Evolutionary conservation across 192 early-diverging fungal species (phyloP).

Genomic region (Coemansia brasiliensis): DNA sequence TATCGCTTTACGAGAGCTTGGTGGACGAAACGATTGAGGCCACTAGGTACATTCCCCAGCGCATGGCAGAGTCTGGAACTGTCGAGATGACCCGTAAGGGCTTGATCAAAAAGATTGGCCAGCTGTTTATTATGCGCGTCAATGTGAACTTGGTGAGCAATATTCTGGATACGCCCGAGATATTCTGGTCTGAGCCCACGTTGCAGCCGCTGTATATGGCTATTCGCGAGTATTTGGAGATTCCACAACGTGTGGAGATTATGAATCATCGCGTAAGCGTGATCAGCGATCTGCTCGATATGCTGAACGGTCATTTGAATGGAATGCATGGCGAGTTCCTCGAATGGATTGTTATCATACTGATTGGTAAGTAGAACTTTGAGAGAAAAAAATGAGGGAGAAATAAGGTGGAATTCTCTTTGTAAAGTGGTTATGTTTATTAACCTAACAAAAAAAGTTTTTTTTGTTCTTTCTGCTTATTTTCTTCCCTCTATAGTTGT

Average conservation of each 20-base stretch:
- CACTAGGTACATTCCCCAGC: slow-evolving; percentile 86
- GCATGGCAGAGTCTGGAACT: slow-evolving; percentile 90
- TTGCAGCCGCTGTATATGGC: slow-evolving; percentile 79
- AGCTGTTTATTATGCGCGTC: slow-evolving; percentile 87
- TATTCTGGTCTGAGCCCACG: slow-evolving; percentile 87
- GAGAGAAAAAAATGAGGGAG: background rate
- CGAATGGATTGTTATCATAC: slow-evolving; percentile 94
- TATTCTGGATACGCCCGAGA: slow-evolving; percentile 89
- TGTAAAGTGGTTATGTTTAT: background rate
- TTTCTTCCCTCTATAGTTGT: slow-evolving; percentile 28
- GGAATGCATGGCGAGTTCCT: slow-evolving; percentile 88
- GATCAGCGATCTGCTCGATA: slow-evolving; percentile 89
- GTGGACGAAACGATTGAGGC: slow-evolving; percentile 91
- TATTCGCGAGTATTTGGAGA: slow-evolving; percentile 79
- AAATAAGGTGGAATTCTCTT: background rate
- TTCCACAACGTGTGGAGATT: slow-evolving; percentile 82
- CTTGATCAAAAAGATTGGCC: slow-evolving; percentile 93
- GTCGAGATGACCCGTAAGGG: slow-evolving; percentile 89
- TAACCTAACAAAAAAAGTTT: background rate
- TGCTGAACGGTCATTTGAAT: slow-evolving; percentile 93
- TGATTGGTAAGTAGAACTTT: slow-evolving; percentile 66
- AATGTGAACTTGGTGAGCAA: slow-evolving; percentile 89
- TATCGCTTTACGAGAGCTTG: slow-evolving; percentile 86
- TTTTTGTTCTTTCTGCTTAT: background rate
- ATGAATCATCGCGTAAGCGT: slow-evolving; percentile 92